Conservation (phyloP, 257 asterid species). For the Perilla frutescens region DNA sequence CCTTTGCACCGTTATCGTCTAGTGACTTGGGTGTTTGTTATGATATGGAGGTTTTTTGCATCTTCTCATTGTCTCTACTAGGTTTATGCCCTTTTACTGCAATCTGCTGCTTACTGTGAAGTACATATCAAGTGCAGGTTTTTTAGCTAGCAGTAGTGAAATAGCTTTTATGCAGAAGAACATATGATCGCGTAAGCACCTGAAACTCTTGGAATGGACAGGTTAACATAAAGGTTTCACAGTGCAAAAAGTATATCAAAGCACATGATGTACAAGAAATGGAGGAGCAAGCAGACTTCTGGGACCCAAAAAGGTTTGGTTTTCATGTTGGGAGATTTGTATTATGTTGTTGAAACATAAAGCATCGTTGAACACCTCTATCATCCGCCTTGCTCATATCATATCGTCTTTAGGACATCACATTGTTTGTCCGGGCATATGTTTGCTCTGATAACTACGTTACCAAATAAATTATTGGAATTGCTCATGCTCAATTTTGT, state of each 20-base stretch:
- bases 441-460: conserved; percentile 2
- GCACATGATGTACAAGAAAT: conserved; percentile 14
- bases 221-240: conserved; percentile 21
- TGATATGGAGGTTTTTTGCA: conserved; percentile 7
- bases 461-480: not conserved
- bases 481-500: not conserved
- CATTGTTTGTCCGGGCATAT: not conserved
- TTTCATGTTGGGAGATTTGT: not conserved
- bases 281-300: not conserved
- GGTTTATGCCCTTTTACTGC: not conserved
- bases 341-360: conserved; percentile 32
- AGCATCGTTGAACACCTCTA: not conserved
- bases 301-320: conserved; percentile 33
- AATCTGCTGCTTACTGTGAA: not conserved
- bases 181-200: conserved; percentile 1
- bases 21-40: not conserved
- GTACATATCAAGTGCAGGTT: not conserved
- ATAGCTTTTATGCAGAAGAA: not conserved
- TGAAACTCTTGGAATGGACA: conserved; percentile 37
- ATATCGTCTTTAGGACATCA: not conserved
- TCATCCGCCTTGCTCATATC: not conserved
- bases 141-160: not conserved
- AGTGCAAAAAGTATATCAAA: not conserved
- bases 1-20: not conserved
- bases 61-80: conserved; percentile 21